These are phyloP conservation scores for Gastrolobium bilobum DNA, from an alignment of 306 rosid genomes.

Conservation along the genomic window DNA sequence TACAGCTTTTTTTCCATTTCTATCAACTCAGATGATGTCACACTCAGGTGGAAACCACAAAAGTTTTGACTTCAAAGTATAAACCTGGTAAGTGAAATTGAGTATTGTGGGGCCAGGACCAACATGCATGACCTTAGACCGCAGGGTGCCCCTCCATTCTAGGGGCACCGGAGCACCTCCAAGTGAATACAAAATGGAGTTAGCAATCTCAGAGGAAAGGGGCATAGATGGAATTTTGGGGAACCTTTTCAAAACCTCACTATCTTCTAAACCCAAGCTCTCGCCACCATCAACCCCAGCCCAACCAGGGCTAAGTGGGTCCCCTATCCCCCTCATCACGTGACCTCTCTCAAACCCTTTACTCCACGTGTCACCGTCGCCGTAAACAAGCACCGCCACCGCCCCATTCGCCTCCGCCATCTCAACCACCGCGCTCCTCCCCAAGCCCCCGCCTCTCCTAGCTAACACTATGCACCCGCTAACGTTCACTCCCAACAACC, in stretches of 20 bases:
- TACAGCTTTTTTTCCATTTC: background rate
- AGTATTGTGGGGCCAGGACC: slow-evolving; percentile 88
- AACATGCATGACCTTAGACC: slow-evolving; percentile 51
- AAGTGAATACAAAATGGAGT: slow-evolving; percentile 62
- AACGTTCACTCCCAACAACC: slow-evolving; percentile 62
- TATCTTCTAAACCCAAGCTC: slow-evolving; percentile 66
- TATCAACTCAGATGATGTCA: slow-evolving; percentile 3
- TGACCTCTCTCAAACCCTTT: slow-evolving; percentile 93
- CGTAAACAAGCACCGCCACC: slow-evolving; percentile 70
- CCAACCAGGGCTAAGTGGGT: slow-evolving; percentile 97
- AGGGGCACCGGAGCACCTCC: slow-evolving; percentile 62
- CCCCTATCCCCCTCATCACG: slow-evolving; percentile 89
- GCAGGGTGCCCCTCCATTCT: slow-evolving; percentile 63
- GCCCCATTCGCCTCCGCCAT: slow-evolving; percentile 84
- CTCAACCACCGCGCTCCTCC: slow-evolving; percentile 69
- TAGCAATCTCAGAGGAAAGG: slow-evolving; percentile 70
- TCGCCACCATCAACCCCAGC: slow-evolving; percentile 80
- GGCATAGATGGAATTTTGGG: slow-evolving; percentile 97
- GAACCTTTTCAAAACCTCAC: slow-evolving; percentile 73
- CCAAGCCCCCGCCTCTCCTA: slow-evolving; percentile 64
- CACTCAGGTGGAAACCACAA: background rate
- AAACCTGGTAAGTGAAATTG: slow-evolving; percentile 88
- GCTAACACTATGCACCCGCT: slow-evolving; percentile 79
- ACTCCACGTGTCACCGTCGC: slow-evolving; percentile 62
- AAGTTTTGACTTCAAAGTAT: background rate